Evolutionary conservation across 1,284 basidiomycete species (phyloP).

Genomic region (Cryptococcus sp.): DNA sequence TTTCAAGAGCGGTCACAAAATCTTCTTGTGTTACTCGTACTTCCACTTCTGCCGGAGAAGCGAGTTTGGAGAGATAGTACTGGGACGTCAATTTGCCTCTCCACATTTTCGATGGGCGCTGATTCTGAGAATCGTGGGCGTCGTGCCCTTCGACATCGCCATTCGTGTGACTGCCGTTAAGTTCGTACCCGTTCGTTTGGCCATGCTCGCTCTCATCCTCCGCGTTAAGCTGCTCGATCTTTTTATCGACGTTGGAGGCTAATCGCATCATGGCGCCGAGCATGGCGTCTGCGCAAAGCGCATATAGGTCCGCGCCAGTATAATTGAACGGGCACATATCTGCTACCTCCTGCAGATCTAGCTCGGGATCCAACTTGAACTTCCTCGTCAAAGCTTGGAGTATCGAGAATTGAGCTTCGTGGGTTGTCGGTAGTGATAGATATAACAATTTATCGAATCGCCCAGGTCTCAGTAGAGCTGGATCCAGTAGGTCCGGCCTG

Average conservation of each 20-base stretch:
- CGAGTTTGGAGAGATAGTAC: constrained; percentile 89
- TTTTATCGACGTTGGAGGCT: constrained; percentile 74
- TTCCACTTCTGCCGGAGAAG: constrained; percentile 69
- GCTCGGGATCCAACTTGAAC: constrained; percentile 74
- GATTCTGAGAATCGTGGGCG: no score
- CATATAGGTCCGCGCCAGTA: constrained; percentile 98
- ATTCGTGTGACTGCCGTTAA: not conserved
- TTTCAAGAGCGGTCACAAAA: constrained; percentile 73
- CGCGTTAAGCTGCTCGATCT: constrained; percentile 61
- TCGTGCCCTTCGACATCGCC: not conserved
- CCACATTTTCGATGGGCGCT: constrained; percentile 62
- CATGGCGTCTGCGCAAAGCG: constrained; percentile 94
- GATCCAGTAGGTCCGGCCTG: constrained; percentile 90
- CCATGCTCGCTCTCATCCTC: not conserved
- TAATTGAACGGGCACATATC: constrained; percentile 86
- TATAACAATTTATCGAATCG: constrained; percentile 98
- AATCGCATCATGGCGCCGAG: constrained; percentile 91
- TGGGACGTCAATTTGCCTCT: constrained; percentile 69
- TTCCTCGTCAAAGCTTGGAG: constrained; percentile 89
- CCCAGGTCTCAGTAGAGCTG: constrained; percentile 89
- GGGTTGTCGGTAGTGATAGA: constrained; percentile 85
- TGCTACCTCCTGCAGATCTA: constrained; percentile 70
- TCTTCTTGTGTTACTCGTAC: constrained; percentile 30
- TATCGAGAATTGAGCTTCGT: constrained; percentile 84
- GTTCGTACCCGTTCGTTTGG: no score